Evolutionary conservation across 768 basidiomycete species (phyloP).

Genomic region (Mrakia frigida): DNA sequence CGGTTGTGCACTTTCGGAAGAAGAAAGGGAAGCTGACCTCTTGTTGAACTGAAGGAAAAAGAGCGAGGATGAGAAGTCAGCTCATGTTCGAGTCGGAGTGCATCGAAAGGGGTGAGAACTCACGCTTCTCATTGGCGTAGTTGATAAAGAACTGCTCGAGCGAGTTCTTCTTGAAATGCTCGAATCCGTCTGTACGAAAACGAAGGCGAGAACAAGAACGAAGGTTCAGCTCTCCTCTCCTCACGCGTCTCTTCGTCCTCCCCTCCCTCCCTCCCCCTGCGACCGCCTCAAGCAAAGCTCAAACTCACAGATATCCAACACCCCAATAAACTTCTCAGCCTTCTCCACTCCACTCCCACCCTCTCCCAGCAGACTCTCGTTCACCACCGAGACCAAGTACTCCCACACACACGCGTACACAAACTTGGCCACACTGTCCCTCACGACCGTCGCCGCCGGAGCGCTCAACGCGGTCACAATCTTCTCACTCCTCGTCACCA

Average conservation of each 20-base stretch:
- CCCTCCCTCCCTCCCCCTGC: neutral
- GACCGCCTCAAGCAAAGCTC: neutral
- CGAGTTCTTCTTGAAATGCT: slow-evolving; percentile 46
- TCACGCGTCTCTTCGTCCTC: neutral
- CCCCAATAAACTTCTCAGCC: slow-evolving; percentile 98
- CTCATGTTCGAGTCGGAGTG: neutral
- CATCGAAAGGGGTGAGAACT: neutral
- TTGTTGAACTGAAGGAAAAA: slow-evolving; percentile 60
- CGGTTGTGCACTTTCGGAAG: neutral
- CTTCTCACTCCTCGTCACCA: slow-evolving; percentile 89
- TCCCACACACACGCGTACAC: slow-evolving; percentile 81
- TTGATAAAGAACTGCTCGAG: slow-evolving; percentile 97
- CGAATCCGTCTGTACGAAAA: slow-evolving; percentile 48
- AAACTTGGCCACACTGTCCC: slow-evolving; percentile 96
- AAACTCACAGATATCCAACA: slow-evolving; percentile 68
- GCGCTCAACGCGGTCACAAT: slow-evolving; percentile 81
- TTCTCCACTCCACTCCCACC: slow-evolving; percentile 80
- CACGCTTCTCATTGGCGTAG: slow-evolving; percentile 72
- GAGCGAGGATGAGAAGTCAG: neutral
- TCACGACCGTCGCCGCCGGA: slow-evolving; percentile 84
- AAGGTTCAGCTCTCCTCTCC: neutral
- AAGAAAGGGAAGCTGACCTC: slow-evolving; percentile 56
- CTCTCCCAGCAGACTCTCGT: slow-evolving; percentile 94
- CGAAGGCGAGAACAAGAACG: neutral
- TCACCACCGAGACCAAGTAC: slow-evolving; percentile 95